Evolutionary conservation across 176 grass and related monocot genomes (phyloP), one percentile per base, ranked within the genome.

Genomic region (Eleusine indica): DNA sequence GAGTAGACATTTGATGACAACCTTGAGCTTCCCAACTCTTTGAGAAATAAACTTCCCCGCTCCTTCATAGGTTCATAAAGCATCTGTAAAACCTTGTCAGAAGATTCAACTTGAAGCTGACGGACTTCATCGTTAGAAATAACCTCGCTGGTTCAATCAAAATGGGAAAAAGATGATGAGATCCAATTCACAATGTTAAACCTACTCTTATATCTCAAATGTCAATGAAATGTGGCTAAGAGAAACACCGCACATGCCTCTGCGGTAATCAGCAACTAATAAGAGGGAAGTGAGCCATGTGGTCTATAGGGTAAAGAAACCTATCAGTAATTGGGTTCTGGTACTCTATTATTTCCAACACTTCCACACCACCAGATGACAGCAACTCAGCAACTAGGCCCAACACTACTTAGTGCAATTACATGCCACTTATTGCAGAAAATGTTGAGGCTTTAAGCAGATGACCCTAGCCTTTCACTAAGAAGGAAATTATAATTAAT

Each of bases 21-120:
- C 17, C 53, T 67, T 21, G 75, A 69, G 66, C 43, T 35, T 11
- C 68, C 63, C 40, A 83, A 22, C 66, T 86, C 51, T 22, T 57
- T 72, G 37, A 22, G 42, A 28, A 86, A 40, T 61, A 84, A 70
- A 52, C 56, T 69, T 43, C 67, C 73, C 10, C 0, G 63, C 68
- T 58, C 68, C 77, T 90, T 68, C 16, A 85, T 85, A 12, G 92
- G 87, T 49, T 85, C 71, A 28, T 79, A 77, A 3, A 94, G 93
- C 80, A 90, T 64, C 80, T 32, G 58, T 66, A 92, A 86, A 62
- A 92, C 58, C 21, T 80, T 56, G 17, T 51, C 75, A 66, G 85
- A 79, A 58, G 82, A 75, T 78, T 77, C 80, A 86, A 79, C 73
- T 84, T 94, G 93, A 66, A 73, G 64, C 80, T 81, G 85, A 64